phyloP scores from a whole-genome alignment of 1,284 basidiomycete genomes.

The Meripilus lineatus region DNA sequence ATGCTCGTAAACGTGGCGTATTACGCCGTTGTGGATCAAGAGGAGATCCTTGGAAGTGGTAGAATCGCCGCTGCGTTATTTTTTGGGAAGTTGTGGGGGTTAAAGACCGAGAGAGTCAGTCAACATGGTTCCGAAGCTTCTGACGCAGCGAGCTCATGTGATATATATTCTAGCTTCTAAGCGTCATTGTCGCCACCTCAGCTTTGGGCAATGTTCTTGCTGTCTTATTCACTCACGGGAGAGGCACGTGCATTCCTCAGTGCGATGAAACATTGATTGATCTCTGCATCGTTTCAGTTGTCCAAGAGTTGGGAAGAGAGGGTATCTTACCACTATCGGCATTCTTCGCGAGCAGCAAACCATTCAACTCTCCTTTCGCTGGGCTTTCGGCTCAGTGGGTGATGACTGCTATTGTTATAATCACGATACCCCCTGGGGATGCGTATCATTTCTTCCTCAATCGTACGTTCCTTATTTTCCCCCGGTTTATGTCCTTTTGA shows the following conservation, averaged over 20 bases:
- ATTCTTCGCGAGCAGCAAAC: slow-evolving; percentile 61
- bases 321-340: slow-evolving; percentile 57
- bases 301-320: slow-evolving; percentile 67
- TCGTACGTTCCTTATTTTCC: slow-evolving; percentile 32
- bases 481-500: not conserved
- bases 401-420: slow-evolving; percentile 44
- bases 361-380: slow-evolving; percentile 54
- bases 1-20: slow-evolving; percentile 64
- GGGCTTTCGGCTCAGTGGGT: slow-evolving; percentile 55
- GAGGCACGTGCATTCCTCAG: slow-evolving; percentile 37
- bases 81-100: slow-evolving; percentile 64
- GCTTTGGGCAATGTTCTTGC: slow-evolving; percentile 59
- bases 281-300: slow-evolving; percentile 35
- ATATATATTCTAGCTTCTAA: slow-evolving; percentile 39
- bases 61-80: slow-evolving; percentile 62
- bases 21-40: slow-evolving; percentile 62
- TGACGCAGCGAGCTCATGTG: not conserved
- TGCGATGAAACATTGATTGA: not conserved
- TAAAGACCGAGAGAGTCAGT: slow-evolving; percentile 47
- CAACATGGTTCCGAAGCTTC: not conserved
- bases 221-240: slow-evolving; percentile 56
- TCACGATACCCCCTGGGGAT: slow-evolving; percentile 57
- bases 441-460: slow-evolving; percentile 65
- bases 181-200: slow-evolving; percentile 57
- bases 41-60: slow-evolving; percentile 57